phyloP scores from a whole-genome alignment of 2,329 filamentous ascomycete species.

The Phialemoniopsis sp. region DNA sequence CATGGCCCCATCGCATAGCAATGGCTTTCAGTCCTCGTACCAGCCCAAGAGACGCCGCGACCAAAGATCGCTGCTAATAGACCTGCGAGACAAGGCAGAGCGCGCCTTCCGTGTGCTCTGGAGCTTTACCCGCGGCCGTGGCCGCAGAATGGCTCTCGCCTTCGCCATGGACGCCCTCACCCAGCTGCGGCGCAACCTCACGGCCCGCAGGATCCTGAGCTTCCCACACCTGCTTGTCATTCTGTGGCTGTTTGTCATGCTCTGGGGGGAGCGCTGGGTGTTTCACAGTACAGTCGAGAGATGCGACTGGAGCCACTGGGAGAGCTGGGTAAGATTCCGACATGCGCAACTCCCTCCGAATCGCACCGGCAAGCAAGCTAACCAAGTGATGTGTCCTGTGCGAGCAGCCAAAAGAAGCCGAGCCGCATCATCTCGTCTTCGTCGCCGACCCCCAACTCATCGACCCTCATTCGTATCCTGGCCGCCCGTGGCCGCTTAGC shows the following conservation, averaged over 20 bases:
- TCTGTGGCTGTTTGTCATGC: conserved; percentile 72
- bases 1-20: conserved; percentile 35
- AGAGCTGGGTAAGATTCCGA: conserved; percentile 70
- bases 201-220: conserved; percentile 48
- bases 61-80: conserved; percentile 29
- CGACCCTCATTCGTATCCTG: conserved; percentile 92
- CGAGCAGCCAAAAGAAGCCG: conserved; percentile 66
- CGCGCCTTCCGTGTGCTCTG: conserved; percentile 24
- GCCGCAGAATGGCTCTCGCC: conserved; percentile 26
- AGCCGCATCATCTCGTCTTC: conserved; percentile 79
- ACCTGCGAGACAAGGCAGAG: conserved; percentile 22
- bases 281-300: conserved; percentile 66
- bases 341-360: background rate
- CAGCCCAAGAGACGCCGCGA: conserved; percentile 15
- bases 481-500: conserved; percentile 60
- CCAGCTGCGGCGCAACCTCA: conserved; percentile 40
- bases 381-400: conserved; percentile 11
- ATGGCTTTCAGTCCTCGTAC: conserved; percentile 13
- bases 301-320: conserved; percentile 86
- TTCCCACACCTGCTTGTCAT: conserved; percentile 64
- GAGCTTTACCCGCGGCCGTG: conserved; percentile 37
- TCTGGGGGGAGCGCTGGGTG: conserved; percentile 80
- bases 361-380: conserved; percentile 9
- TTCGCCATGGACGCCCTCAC: conserved; percentile 20
- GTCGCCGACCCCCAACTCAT: conserved; percentile 89